Base-by-base conservation (phyloP, 2,329 filamentous ascomycete genomes). In the Cordyceps militaris region DNA sequence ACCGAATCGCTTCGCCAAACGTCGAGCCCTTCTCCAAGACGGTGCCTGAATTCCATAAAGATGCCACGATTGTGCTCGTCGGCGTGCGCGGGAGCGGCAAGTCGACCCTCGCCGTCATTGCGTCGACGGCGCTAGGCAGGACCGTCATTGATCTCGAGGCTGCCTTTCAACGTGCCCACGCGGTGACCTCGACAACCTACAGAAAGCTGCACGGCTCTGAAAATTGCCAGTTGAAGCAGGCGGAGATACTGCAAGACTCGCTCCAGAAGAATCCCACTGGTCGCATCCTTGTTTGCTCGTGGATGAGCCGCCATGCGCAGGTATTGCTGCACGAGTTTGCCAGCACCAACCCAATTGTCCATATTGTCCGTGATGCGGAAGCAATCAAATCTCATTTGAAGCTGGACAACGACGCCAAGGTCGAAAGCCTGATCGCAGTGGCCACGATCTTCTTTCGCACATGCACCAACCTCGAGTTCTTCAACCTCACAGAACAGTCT, bases 401-500 rank as follows among this genome's bases (percentile, higher is more conserved):
- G 43, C 74, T 80, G n/a, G 76, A 76, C 63, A 78, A 84, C 51
- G 71, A 78, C 28, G 73, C 76, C 38, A 83, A 82, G 62, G 76
- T 86, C 1, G 73, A 77, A 44, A 81, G 81, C 47, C 74, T 89
- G 7, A 70, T 89, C 26, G 76, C 79, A 19, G 77, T 79, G 14
- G 82, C 79, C 61, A 78, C 76, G 23, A 73, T 77, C 2, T 79
- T 87, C 16, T 84, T 88, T 63, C 77, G 85, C 50, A 77, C 77
- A 1, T 89, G 85, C 66, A 86, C 85, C 11, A 91, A 89, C 63
- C 81, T 87, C 61, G 88, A 91, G 66, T 92, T 90, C 68, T 90
- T 85, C 74, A 91, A 91, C 63, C 74, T 88, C 16, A 85, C 85
- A 2, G 86, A 89, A 65, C 74, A 72, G 19, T 10, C 32, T 9